phyloP scores from a whole-genome alignment of 345 rosid genomes.

The Euphorbia peplus region DNA sequence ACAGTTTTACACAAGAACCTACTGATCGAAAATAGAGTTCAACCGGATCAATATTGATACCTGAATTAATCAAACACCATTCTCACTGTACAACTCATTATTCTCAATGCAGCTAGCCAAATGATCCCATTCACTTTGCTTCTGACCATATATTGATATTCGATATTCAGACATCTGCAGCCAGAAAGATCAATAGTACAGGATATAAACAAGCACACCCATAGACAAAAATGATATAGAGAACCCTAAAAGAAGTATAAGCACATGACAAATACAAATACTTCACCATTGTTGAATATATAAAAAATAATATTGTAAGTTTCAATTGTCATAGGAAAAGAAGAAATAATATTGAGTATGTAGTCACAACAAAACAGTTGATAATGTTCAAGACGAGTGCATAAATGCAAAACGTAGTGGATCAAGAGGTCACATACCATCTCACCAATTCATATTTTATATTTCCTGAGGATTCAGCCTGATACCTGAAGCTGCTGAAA shows the following conservation, averaged over 20 bases:
- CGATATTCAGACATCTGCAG: slow-evolving; percentile 98
- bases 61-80: slow-evolving; percentile 99
- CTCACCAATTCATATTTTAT: neutral
- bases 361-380: no score
- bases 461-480: neutral
- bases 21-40: no score
- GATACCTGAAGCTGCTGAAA: no score
- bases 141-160: slow-evolving; percentile 94
- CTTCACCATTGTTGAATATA: neutral
- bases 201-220: neutral
- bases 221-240: neutral
- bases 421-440: neutral
- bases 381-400: neutral
- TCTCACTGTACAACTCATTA: slow-evolving; percentile 91
- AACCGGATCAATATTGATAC: no score
- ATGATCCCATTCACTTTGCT: slow-evolving; percentile 99
- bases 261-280: slow-evolving; percentile 1
- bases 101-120: slow-evolving; percentile 99
- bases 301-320: no score
- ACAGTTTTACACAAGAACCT: no score
- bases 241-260: neutral
- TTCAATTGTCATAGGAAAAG: no score
- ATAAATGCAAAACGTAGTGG: neutral
- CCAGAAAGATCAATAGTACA: slow-evolving; percentile 5
- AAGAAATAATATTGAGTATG: no score